A percentile compares a stretch with the other conserved stretches of the same genome.
These are phyloP conservation scores for Gastrodia elata DNA, from an alignment of 106 monocot species.

Conservation along the genomic window DNA sequence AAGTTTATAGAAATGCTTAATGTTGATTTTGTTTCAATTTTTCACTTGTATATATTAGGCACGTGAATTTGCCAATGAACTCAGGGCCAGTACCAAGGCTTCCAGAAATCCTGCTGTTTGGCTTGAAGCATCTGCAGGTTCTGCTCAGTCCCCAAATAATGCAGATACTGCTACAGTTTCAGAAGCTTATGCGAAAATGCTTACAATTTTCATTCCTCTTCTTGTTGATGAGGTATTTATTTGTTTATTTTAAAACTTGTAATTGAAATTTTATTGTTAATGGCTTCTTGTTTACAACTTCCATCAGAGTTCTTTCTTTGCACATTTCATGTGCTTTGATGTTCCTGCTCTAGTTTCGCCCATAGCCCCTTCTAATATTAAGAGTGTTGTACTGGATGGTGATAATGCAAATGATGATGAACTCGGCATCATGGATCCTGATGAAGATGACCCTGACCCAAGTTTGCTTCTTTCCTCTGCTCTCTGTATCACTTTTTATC, in stretches of 20 bases:
- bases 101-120: constrained; percentile 87
- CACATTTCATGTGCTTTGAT: constrained; percentile 99
- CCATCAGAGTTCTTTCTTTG: constrained; percentile 94
- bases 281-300: constrained; percentile 6
- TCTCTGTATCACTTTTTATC: not conserved
- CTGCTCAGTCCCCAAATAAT: constrained; percentile 47
- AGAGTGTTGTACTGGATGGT: constrained; percentile 27
- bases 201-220: constrained; percentile 98
- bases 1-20: not conserved
- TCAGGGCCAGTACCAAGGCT: constrained; percentile 95
- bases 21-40: not conserved
- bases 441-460: constrained; percentile 66
- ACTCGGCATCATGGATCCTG: constrained; percentile 68
- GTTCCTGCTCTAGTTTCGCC: constrained; percentile 77
- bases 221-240: constrained; percentile 90
- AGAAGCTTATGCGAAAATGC: constrained; percentile 98
- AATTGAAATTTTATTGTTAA: not conserved
- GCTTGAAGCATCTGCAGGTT: constrained; percentile 77
- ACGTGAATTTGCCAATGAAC: constrained; percentile 99
- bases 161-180: constrained; percentile 86
- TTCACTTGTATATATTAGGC: constrained; percentile 40
- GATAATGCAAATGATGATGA: constrained; percentile 59
- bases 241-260: not conserved
- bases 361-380: constrained; percentile 33
- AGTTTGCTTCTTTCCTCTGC: constrained; percentile 28